Evolutionary conservation across 2,329 filamentous ascomycete species (phyloP), one percentile per base, ranked within the genome.

Genomic region (Escovopsis weberi): DNA sequence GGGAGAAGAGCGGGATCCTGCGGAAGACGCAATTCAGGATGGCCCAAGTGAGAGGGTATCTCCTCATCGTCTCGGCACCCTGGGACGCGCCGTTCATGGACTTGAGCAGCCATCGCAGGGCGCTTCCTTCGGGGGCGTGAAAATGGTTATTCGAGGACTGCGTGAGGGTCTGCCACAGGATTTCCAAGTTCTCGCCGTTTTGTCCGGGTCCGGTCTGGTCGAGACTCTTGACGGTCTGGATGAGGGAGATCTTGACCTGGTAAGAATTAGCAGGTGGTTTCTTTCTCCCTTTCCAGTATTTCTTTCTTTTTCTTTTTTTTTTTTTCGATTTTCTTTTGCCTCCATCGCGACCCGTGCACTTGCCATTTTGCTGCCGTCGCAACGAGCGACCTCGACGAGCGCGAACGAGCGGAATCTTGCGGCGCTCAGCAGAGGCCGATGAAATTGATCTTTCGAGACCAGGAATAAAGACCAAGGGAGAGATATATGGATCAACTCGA

Each of bases 1-100:
- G 67, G 10, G 76, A 79, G 38, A 82, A 78, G 0, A 78, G 64
- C 0, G 84, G 80, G 15, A 89, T 74, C n/a, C 76, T 64, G 40
- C 69, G 64, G 42, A 85, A 69, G 39, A 82, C 66, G 45, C 70
- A 70, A 37, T 67, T 66, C 23, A 87, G 57, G 33, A 86, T 69
- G 28, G 64, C 67, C 82, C 77, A 81, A 9, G 74, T 66, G 41
- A 72, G 55, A 38, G 74, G 71, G 50, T 69, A 75, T 47, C 73
- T 65, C 50, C 74, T 68, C 40, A 75, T 51, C 35, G 64, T 68
- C 54, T 77, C 72, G 41, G 70, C 67, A 33, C 65, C 57, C 30
- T 62, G 60, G 23, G 60, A 58, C 35, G 62, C 50, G 18, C 66
- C 66, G 46, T 68, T 69, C 72, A 78, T 77, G 42, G 69, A 69